Conservation (phyloP, 2,329 filamentous ascomycete genomes). For the Mycogone perniciosa region DNA sequence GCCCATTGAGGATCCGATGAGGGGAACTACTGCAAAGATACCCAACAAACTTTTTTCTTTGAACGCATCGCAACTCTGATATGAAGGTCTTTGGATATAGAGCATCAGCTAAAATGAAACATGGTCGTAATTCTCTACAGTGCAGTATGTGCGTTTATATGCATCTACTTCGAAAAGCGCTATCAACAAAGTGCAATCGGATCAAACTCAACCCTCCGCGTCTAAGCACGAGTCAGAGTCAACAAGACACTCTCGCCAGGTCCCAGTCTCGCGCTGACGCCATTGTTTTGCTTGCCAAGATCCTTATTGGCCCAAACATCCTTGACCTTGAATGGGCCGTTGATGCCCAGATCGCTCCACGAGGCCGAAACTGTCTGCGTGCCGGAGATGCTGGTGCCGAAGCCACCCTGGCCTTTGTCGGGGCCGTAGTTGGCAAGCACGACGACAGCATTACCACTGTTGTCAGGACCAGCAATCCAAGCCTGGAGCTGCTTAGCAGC, state of each 20-base stretch:
- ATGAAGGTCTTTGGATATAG: no score
- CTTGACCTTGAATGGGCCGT: conserved; percentile 5
- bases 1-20: no score
- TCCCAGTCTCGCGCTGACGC: conserved; percentile 5
- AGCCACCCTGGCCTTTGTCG: conserved; percentile 16
- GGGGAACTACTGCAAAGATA: no score
- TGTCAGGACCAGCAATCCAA: conserved; percentile 16
- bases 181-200: no score
- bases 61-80: no score
- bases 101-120: no score
- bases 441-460: conserved; percentile 12
- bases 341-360: conserved; percentile 15
- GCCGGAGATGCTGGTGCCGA: conserved; percentile 4
- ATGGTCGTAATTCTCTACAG: no score
- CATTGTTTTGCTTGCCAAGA: conserved; percentile 4
- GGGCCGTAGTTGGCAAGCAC: conserved; percentile 18
- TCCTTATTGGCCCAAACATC: conserved; percentile 15
- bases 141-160: no score
- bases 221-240: conserved; percentile 8
- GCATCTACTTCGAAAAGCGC: no score
- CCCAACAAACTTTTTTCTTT: no score
- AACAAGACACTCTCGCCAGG: conserved; percentile 12
- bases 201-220: no score
- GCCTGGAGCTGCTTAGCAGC: conserved; percentile 17
- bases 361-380: conserved; percentile 13